Evolutionary conservation across 129 eudicot genomes (phyloP).

Genomic region (Kitagawia praeruptora): DNA sequence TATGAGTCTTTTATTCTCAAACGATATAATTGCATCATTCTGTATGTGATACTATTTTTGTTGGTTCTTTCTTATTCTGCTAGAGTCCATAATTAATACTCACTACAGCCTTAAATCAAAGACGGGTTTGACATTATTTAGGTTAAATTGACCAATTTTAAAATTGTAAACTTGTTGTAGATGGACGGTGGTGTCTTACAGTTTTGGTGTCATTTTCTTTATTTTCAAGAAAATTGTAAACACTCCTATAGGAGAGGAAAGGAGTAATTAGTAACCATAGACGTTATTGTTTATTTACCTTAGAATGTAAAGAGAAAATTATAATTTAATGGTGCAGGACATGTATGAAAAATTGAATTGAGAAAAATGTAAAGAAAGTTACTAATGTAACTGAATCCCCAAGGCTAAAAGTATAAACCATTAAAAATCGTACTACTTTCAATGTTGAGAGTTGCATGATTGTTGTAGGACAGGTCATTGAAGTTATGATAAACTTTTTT

Average conservation of each 20-base stretch:
- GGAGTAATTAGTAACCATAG: background rate
- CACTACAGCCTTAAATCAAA: too few species aligned
- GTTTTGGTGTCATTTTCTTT: background rate
- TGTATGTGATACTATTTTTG: too few species aligned
- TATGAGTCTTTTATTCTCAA: too few species aligned
- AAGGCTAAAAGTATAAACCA: background rate
- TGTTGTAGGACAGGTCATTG: background rate
- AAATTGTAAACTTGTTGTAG: background rate
- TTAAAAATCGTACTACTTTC: background rate
- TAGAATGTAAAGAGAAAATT: background rate
- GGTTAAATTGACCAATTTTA: background rate
- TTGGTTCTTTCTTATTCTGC: too few species aligned
- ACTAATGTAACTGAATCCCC: background rate
- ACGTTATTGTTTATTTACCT: background rate
- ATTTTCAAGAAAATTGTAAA: background rate
- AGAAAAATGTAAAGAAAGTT: background rate
- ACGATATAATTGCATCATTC: too few species aligned
- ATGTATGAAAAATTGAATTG: background rate
- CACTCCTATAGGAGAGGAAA: background rate
- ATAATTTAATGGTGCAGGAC: background rate
- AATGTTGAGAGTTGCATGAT: background rate
- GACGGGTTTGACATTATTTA: background rate
- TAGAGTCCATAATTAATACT: too few species aligned
- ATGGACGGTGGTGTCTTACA: background rate
- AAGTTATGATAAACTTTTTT: background rate